Base-by-base conservation (phyloP, 257 asterid species). In the Gynochthodes officinalis region DNA sequence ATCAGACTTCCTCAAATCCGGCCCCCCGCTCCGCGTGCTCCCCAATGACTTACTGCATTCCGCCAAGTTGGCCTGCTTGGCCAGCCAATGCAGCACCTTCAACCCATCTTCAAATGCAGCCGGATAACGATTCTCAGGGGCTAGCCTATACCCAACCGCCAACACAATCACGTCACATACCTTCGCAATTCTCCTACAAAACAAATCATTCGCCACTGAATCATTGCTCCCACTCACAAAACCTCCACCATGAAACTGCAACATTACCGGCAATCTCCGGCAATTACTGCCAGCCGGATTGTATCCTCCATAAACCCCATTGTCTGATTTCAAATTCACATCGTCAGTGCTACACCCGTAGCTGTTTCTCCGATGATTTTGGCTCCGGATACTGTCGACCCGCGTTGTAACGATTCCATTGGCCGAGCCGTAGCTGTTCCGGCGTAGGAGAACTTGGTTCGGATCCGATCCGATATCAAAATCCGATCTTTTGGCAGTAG, bases 181-280 rank as follows among this genome's bases (percentile, higher is more conserved):
- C 69, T 88, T 90, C 11, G 86, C 98, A 64, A 93, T 83, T 73
- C 96, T 76, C 80, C 98, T 72, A 76, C 98, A 93, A 71, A 90
- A 93, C 67, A 77, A 82, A 85, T 93, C 98, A 80, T 89, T 93
- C 5, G 92, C 91, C 48, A 76, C 89, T 5, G 96, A 89, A 71
- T 89, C 98, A 74, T 86, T 93, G 78, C 95, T 88, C 71, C 96
- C 97, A 30, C 91, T 83, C 37, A 93, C 96, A 78, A 90, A 93
- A 25, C 96, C 98, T n/a, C 98, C 97, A 13, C 98, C 97, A 21
- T 90, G 98, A 72, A 93, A 87, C 83, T 93, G 97, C 84, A 93
- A 75, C 89, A 90, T 82, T 70, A 89, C 92, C 0, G 96, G 97
- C 48, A 93, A 73, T 66, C 74, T 82, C 10, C 97, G 81, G 12